Evolutionary conservation across 495 filamentous ascomycete species (phyloP).

Genomic region (Glutinoglossum americanum): DNA sequence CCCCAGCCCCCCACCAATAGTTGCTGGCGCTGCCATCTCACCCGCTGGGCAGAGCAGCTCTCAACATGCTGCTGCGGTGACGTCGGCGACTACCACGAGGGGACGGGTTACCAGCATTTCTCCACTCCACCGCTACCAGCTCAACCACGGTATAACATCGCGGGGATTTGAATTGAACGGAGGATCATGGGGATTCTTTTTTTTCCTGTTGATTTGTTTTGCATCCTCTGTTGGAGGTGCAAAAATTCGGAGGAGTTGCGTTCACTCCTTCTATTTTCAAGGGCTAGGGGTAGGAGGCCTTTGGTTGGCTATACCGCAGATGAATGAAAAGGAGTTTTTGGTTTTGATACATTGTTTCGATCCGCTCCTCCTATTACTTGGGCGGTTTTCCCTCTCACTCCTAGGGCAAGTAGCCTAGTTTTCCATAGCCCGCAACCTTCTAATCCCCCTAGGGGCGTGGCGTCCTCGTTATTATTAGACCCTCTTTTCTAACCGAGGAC

Average conservation of each 20-base stretch:
- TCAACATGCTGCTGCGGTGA: neutral
- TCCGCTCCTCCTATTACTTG: too few species aligned
- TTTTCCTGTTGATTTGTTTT: neutral
- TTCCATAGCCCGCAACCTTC: too few species aligned
- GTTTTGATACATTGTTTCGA: too few species aligned
- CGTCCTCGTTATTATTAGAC: too few species aligned
- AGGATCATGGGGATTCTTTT: neutral
- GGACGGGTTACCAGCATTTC: neutral
- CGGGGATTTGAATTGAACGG: neutral
- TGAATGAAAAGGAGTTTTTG: too few species aligned
- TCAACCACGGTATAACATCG: neutral
- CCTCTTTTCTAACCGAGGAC: too few species aligned
- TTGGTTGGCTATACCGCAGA: too few species aligned
- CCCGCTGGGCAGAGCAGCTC: neutral
- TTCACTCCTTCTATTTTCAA: neutral
- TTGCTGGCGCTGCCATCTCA: neutral
- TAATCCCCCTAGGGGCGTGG: too few species aligned
- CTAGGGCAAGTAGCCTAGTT: too few species aligned
- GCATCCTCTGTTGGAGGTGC: neutral
- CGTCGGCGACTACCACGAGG: neutral
- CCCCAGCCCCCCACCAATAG: neutral
- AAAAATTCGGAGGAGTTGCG: neutral
- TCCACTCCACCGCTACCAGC: neutral
- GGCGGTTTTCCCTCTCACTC: too few species aligned
- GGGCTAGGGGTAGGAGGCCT: neutral